phyloP scores from a whole-genome alignment of 139 green algal genomes.

The Chlamydomonas incerta region DNA sequence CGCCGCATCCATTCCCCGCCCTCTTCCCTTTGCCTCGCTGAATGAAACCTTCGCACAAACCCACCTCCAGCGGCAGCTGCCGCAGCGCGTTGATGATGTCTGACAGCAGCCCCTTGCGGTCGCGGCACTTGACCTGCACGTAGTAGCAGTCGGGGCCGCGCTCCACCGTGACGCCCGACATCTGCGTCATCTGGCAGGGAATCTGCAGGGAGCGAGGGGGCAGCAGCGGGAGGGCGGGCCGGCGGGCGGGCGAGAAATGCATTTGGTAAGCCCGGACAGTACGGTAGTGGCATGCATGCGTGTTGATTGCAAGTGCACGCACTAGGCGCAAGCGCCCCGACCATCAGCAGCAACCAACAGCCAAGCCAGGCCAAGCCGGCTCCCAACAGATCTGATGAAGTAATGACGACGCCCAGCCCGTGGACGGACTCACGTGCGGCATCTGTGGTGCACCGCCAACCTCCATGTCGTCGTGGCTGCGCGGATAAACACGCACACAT shows the following conservation, averaged over 20 bases:
- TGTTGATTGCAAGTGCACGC: too few relatives aligned
- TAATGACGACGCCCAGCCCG: too few relatives aligned
- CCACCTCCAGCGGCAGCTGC: constrained; percentile 71
- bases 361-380: too few relatives aligned
- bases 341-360: too few relatives aligned
- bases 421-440: constrained; percentile 27
- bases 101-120: constrained; percentile 73
- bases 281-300: too few relatives aligned
- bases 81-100: constrained; percentile 74
- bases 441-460: constrained; percentile 18
- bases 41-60: too few relatives aligned
- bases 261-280: not conserved
- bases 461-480: constrained; percentile 31
- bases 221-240: not conserved
- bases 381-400: too few relatives aligned
- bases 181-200: constrained; percentile 34
- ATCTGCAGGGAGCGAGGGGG: constrained; percentile 20
- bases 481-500: too few relatives aligned
- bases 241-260: not conserved
- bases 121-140: constrained; percentile 71
- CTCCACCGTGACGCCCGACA: constrained; percentile 38
- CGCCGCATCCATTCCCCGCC: too few relatives aligned
- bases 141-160: constrained; percentile 44
- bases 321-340: too few relatives aligned
- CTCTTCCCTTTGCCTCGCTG: too few relatives aligned